Evolutionary conservation across 495 filamentous ascomycete species (phyloP).

Genomic region (Penicillium riverlandense): DNA sequence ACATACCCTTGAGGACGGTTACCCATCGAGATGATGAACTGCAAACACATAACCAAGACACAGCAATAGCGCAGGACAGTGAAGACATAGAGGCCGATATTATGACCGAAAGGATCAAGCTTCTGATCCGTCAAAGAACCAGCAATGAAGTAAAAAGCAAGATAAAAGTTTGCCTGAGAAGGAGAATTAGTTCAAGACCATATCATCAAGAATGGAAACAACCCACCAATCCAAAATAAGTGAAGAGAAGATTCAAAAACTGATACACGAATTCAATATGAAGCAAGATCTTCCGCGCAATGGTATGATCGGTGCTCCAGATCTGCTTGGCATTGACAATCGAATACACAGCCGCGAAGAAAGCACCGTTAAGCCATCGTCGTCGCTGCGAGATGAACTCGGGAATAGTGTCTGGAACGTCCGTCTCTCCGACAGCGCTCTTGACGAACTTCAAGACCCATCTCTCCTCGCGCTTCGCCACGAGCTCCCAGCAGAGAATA

Average conservation of each 20-base stretch:
- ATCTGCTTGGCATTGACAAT: conserved; percentile 91
- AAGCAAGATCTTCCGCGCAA: conserved; percentile 80
- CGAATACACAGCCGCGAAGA: conserved; percentile 98
- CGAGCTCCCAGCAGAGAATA: conserved; percentile 98
- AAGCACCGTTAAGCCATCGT: conserved; percentile 96
- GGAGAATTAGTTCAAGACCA: not conserved
- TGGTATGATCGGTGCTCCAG: conserved; percentile 88
- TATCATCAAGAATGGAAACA: not conserved
- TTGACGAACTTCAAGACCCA: conserved; percentile 99
- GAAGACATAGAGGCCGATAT: conserved; percentile 81
- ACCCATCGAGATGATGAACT: conserved; percentile 97
- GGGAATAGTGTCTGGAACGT: conserved; percentile 70
- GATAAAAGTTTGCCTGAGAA: conserved; percentile 84
- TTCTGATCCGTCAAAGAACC: conserved; percentile 78
- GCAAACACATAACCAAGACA: conserved; percentile 80
- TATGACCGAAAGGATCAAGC: conserved; percentile 85
- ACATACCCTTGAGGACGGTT: conserved; percentile 88
- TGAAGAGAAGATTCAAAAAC: conserved; percentile 83
- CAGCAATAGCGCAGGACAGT: conserved; percentile 75
- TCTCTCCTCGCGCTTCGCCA: conserved; percentile 87
- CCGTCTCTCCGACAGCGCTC: conserved; percentile 89
- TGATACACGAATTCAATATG: conserved; percentile 98
- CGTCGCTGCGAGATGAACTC: conserved; percentile 96
- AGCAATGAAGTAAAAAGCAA: conserved; percentile 97
- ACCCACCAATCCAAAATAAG: conserved; percentile 83